Base-by-base conservation (phyloP, 1,284 basidiomycete species). In the Pterulicium gracile region DNA sequence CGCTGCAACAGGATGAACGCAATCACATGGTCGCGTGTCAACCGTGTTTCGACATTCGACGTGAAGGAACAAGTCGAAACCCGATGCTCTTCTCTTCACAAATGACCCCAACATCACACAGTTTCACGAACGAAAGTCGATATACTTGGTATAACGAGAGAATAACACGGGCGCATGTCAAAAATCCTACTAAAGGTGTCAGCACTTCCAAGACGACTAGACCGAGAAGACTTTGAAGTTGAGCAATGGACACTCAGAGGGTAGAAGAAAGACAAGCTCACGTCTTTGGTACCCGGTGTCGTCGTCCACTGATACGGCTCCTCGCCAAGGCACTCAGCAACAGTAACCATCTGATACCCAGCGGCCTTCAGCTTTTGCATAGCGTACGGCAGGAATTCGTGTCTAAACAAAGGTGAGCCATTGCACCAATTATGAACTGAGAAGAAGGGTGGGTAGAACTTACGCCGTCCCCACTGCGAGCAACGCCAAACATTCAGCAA, bases 321-420 rank as follows among this genome's bases (percentile, higher is more conserved):
- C 14, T 13, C n/a, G 21, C 45, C 45, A 23, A 42, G 34, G 20
- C 45, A 46, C 23, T 46, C 45, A 21, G 45, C 45, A 21, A 46
- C 39, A 12, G 45, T 46, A n/a, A 46, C 45, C 13, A 46, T n/a
- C 22, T 46, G n/a, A 36, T 46, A 46, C 5, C 45, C 45, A 24
- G 45, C 45, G n/a, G 7, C 21, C 20, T 46, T 35, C 23, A 46
- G 34, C 17, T 42, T 42, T 10, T 5, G 13, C 39, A 46, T 46
- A 23, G 39, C 39, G 24, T 46, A 34, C 12, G 45, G 45, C 10
- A 46, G n/a, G 4, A 46, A 35, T 5, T 46, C 7, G 18, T 45
- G 24, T 27, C 44, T 45, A 35, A 39, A 34, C 22, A 18, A 15
- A 45, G n/a, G n/a, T n/a, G n/a, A 32, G 27, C n/a, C 27, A 32